A percentile compares a stretch with the other conserved stretches of the same genome.
phyloP scores from a whole-genome alignment of 345 rosid genomes.

The Clarkia xantiana region DNA sequence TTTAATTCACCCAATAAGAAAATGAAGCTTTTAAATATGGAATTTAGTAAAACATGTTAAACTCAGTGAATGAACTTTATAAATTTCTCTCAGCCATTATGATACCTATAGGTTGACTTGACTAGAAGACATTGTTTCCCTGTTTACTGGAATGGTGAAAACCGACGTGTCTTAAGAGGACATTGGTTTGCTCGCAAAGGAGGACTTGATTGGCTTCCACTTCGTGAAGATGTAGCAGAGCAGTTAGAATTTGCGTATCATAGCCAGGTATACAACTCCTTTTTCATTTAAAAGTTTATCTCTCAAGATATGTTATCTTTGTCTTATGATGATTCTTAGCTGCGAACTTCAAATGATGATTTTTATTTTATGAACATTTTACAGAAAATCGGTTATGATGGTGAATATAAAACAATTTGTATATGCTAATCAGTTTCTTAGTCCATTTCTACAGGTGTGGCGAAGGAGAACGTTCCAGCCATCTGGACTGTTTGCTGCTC shows the following conservation, averaged over 20 bases:
- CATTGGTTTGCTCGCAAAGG: constrained; percentile 97
- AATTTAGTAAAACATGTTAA: too few species aligned
- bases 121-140: constrained; percentile 73
- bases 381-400: too few species aligned
- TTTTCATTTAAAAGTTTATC: background rate
- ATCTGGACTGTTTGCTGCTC: constrained; percentile 91
- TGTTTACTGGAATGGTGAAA: constrained; percentile 93
- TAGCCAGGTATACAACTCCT: constrained; percentile 35
- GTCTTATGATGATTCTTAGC: too few species aligned
- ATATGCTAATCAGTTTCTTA: constrained; percentile 6
- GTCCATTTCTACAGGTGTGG: constrained; percentile 58
- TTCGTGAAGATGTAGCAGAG: constrained; percentile 81
- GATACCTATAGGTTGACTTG: constrained; percentile 50
- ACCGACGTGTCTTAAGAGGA: constrained; percentile 83
- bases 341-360: too few species aligned
- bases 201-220: constrained; percentile 82
- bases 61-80: too few species aligned
- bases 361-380: too few species aligned
- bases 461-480: constrained; percentile 80
- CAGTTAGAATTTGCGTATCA: constrained; percentile 74
- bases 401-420: too few species aligned
- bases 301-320: too few species aligned
- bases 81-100: too few species aligned
- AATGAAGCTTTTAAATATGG: too few species aligned
- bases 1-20: too few species aligned